Evolutionary conservation across 208 protist species (phyloP).

Genomic region (Herpetomonas samuelpessoai): DNA sequence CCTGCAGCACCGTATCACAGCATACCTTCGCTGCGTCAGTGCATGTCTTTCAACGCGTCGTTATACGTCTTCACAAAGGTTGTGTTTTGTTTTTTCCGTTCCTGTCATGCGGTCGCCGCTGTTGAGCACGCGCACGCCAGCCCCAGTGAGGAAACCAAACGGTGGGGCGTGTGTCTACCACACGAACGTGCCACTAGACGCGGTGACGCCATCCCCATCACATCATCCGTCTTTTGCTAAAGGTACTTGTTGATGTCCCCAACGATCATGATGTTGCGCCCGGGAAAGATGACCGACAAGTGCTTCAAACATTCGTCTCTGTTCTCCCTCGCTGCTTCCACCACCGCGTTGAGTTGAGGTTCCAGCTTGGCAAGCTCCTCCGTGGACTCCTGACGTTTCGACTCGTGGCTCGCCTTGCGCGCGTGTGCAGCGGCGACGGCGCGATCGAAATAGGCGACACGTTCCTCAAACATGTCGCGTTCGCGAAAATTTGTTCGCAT

Average conservation of each 20-base stretch:
- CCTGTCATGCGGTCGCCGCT: too few relatives aligned
- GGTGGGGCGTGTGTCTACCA: too few relatives aligned
- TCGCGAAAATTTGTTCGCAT: slow-evolving; percentile 50
- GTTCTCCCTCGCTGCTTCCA: slow-evolving; percentile 12
- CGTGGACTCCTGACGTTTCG: slow-evolving; percentile 30
- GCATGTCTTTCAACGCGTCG: too few relatives aligned
- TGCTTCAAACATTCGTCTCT: slow-evolving; percentile 43
- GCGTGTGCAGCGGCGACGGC: slow-evolving; percentile 26
- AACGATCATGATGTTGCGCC: slow-evolving; percentile 49
- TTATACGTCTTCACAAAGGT: too few relatives aligned
- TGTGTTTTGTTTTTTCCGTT: too few relatives aligned
- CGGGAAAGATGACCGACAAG: slow-evolving; percentile 59
- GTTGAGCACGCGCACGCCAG: too few relatives aligned
- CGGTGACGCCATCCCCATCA: too few relatives aligned
- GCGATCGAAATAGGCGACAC: slow-evolving; percentile 39
- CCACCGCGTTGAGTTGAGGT: slow-evolving; percentile 29
- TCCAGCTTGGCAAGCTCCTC: slow-evolving; percentile 35
- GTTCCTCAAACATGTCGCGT: slow-evolving; percentile 34
- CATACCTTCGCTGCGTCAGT: too few relatives aligned
- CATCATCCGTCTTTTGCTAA: too few relatives aligned
- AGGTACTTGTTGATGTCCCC: slow-evolving; percentile 80
- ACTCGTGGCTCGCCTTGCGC: slow-evolving; percentile 28
- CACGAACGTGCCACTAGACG: too few relatives aligned
- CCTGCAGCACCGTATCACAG: too few relatives aligned
- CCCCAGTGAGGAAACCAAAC: too few relatives aligned